phyloP scores from a whole-genome alignment of 2,329 filamentous ascomycete genomes.

The Elsinoe perseae region DNA sequence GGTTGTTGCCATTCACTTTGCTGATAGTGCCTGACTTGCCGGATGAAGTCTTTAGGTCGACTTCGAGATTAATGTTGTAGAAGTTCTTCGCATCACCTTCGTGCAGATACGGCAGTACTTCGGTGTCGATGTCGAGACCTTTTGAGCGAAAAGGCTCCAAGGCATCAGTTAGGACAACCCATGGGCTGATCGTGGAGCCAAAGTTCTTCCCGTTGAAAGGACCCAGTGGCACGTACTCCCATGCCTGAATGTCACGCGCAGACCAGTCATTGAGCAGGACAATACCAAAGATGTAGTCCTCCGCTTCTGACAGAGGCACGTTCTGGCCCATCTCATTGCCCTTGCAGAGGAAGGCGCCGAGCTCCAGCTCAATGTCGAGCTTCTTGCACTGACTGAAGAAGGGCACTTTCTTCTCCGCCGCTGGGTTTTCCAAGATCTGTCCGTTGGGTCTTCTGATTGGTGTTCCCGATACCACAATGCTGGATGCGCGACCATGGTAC shows the following conservation, averaged over 20 bases:
- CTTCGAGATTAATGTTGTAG: conserved; percentile 62
- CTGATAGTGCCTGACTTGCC: conserved; percentile 52
- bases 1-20: conserved; percentile 54
- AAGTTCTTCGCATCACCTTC: conserved; percentile 53
- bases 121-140: conserved; percentile 48
- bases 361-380: conserved; percentile 72
- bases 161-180: conserved; percentile 71
- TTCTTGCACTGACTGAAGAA: conserved; percentile 56
- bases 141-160: conserved; percentile 57
- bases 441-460: conserved; percentile 65
- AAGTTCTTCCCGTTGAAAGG: conserved; percentile 84
- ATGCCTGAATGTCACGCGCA: conserved; percentile 71
- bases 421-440: conserved; percentile 61
- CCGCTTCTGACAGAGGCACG: conserved; percentile 56
- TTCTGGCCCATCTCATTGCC: conserved; percentile 58
- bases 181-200: conserved; percentile 66
- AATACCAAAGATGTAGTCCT: conserved; percentile 66
- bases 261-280: conserved; percentile 86
- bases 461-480: conserved; percentile 66
- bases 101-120: conserved; percentile 55
- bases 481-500: conserved; percentile 72
- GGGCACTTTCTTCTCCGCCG: conserved; percentile 54
- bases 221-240: conserved; percentile 76
- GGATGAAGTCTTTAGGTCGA: conserved; percentile 50
- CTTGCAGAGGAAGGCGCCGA: conserved; percentile 65